These are phyloP conservation scores for Kwoniella dejecticola DNA, from an alignment of 768 basidiomycete genomes.

Conservation along the genomic window DNA sequence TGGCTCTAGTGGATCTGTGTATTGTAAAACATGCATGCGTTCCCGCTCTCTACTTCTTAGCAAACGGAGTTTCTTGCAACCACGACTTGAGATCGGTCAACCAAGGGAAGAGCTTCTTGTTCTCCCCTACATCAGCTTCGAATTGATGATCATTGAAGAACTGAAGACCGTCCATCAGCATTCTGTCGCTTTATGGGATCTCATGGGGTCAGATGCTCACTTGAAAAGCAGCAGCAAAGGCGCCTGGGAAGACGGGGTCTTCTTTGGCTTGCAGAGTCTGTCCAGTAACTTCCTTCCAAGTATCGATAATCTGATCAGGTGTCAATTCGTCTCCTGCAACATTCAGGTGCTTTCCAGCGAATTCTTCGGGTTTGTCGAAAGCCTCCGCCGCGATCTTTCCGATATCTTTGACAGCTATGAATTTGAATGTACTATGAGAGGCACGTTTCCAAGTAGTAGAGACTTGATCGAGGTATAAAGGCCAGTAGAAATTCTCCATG, in stretches of 20 bases:
- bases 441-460: conserved; percentile 16
- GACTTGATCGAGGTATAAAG: conserved; percentile 12
- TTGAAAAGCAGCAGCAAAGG: conserved; percentile 4
- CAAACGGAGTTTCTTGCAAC: conserved; percentile 13
- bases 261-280: conserved; percentile 8
- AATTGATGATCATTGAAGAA: conserved; percentile 16
- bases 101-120: conserved; percentile 10
- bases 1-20: conserved; percentile 62
- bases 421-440: conserved; percentile 10
- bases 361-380: conserved; percentile 16
- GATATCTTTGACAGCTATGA: conserved; percentile 19
- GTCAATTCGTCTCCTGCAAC: conserved; percentile 21
- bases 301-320: conserved; percentile 11
- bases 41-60: conserved; percentile 1
- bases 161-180: too few species aligned
- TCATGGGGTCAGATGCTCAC: too few species aligned
- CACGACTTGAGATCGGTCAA: conserved; percentile 10
- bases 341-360: conserved; percentile 10
- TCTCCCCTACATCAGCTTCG: conserved; percentile 8
- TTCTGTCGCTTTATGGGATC: too few species aligned
- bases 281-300: conserved; percentile 18
- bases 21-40: neutral
- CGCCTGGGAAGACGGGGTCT: conserved; percentile 10
- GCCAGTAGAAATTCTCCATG: conserved; percentile 22
- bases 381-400: conserved; percentile 17